Evolutionary conservation across 805 yeast species (phyloP), one percentile per base, ranked within the genome.

Genomic region (Cyberlindnera misumaiensis): DNA sequence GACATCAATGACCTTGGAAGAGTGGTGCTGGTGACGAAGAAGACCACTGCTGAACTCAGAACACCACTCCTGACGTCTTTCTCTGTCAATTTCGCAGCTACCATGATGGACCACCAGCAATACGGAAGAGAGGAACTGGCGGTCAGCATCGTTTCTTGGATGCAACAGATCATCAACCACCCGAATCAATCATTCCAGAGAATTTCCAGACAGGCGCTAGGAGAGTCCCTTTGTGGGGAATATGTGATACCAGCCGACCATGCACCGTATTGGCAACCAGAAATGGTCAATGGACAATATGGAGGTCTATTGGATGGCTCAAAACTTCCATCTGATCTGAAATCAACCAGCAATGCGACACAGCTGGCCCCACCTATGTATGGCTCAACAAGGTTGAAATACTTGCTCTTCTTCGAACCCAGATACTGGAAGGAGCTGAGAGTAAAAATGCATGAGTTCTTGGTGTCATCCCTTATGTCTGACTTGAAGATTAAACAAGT

Each of bases 401-500:
- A 64, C 47, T 49, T 83, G 16, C 58, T 81, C 28, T 68, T 66
- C 42, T 72, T 80, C 41, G 84, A 83, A 43, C 65, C 74, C 28
- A 65, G 93, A 46, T 70, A 71, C 26, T 66, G 77, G 61, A 77
- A 79, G 41, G 46, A 49, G 4, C 49, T 72, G 7, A 68, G 93
- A 52, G 67, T 64, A 32, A 54, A 55, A 7, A 39, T 83, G 13
- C 70, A 73, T 34, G 62, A 67, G 20, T 53, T 76, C 1, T 45
- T 82, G 3, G 62, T 80, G 9, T 78, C 87, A 1, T 65, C 77
- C 0, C 55, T 82, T 20, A 65, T 83, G 2, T 66, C 79, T 0
- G 75, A 77, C 32, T 44, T 67, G 3, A 51, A 55, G 0, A 66
- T 60, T 44, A 80, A 83, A 48, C 57, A 63, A 1, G 43, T 57